Evolutionary conservation across 1,284 basidiomycete genomes (phyloP).

Genomic region (Athelia psychrophila): DNA sequence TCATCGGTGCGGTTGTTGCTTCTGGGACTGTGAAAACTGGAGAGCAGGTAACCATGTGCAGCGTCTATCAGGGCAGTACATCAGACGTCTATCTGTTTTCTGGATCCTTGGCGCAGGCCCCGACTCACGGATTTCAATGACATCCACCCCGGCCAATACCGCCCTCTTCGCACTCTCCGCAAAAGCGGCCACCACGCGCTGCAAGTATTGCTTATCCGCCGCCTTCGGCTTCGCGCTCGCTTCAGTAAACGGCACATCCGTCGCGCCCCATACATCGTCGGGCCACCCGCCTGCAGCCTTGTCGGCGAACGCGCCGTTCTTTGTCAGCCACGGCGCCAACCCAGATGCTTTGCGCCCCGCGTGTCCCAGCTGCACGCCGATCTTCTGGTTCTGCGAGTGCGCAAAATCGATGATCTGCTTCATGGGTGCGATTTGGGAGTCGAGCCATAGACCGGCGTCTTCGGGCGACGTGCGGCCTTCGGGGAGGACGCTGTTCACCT

Average conservation of each 20-base stretch:
- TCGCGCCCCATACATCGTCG: constrained; percentile 57
- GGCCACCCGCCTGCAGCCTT: constrained; percentile 70
- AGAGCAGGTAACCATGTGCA: constrained; percentile 64
- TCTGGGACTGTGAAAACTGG: constrained; percentile 54
- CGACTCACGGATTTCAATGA: constrained; percentile 58
- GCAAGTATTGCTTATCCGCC: constrained; percentile 51
- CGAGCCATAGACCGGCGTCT: constrained; percentile 69
- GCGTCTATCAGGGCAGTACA: constrained; percentile 41
- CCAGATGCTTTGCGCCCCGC: constrained; percentile 74
- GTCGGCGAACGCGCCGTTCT: constrained; percentile 29
- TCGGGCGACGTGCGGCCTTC: constrained; percentile 53
- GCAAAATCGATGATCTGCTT: constrained; percentile 74
- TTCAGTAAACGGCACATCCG: constrained; percentile 49
- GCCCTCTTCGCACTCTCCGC: constrained; percentile 53
- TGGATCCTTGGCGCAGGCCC: neutral
- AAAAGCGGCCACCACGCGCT: constrained; percentile 57
- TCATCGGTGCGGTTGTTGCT: constrained; percentile 70
- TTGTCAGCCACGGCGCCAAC: constrained; percentile 53
- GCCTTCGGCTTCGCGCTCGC: constrained; percentile 53
- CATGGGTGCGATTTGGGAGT: constrained; percentile 67
- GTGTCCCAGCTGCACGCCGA: constrained; percentile 82
- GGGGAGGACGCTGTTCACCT: constrained; percentile 60
- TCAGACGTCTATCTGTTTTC: too few species aligned
- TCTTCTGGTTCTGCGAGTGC: constrained; percentile 66
- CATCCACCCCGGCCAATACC: constrained; percentile 58